Evolutionary conservation across 805 yeast genomes (phyloP).

Genomic region (Metschnikowia kunwiensis): DNA sequence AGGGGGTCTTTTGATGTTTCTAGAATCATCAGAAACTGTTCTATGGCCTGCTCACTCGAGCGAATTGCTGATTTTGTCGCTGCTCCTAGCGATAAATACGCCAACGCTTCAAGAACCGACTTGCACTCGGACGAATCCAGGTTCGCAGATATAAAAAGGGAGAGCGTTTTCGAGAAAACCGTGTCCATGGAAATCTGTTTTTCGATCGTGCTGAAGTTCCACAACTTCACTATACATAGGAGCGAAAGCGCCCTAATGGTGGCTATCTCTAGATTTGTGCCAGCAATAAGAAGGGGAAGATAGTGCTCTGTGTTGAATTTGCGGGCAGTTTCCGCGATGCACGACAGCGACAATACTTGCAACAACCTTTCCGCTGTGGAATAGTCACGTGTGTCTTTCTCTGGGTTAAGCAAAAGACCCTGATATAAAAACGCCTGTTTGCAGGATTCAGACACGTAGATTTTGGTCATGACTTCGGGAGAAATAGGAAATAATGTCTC

Average conservation of each 20-base stretch:
- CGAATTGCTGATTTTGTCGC: slow-evolving; percentile 12
- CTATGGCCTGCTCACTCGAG: slow-evolving; percentile 11
- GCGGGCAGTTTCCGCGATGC: slow-evolving; percentile 16
- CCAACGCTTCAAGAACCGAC: slow-evolving; percentile 13
- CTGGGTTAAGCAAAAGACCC: slow-evolving; percentile 10
- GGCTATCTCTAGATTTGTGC: slow-evolving; percentile 5
- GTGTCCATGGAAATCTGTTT: slow-evolving; percentile 14
- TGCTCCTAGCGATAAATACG: slow-evolving; percentile 16
- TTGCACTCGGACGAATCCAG: background rate
- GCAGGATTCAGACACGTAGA: slow-evolving; percentile 14
- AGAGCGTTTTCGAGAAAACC: slow-evolving; percentile 7
- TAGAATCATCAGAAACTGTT: slow-evolving; percentile 13
- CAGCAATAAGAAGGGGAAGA: slow-evolving; percentile 14
- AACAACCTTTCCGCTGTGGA: slow-evolving; percentile 12
- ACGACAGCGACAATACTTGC: slow-evolving; percentile 15
- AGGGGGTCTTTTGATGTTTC: slow-evolving; percentile 14
- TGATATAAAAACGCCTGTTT: slow-evolving; percentile 11
- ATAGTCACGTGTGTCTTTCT: slow-evolving; percentile 4
- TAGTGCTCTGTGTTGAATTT: slow-evolving; percentile 16
- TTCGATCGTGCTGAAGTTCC: slow-evolving; percentile 20
- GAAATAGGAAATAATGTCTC: slow-evolving; percentile 16
- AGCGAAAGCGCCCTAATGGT: slow-evolving; percentile 13
- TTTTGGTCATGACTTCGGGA: slow-evolving; percentile 10
- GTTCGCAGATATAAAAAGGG: slow-evolving; percentile 1
- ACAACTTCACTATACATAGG: slow-evolving; percentile 19